Conservation (phyloP, 2,329 filamentous ascomycete species). For the Diatrype stigma region DNA sequence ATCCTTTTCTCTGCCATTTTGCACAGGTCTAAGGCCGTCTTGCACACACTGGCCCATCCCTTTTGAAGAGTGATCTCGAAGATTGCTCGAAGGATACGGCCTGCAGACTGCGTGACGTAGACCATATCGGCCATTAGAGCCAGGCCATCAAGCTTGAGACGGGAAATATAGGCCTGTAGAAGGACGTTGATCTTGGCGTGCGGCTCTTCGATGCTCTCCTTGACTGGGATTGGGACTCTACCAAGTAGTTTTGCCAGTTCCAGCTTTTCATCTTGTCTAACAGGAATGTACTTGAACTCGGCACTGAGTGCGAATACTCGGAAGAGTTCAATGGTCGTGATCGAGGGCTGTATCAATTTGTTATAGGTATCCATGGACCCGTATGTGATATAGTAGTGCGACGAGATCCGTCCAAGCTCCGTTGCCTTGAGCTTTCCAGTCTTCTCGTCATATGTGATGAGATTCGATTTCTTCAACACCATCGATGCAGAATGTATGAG, state of each 20-base stretch:
- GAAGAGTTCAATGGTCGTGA: slow-evolving; percentile 93
- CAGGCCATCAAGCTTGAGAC: slow-evolving; percentile 87
- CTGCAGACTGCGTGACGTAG: slow-evolving; percentile 96
- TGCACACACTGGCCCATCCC: slow-evolving; percentile 90
- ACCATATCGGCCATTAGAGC: slow-evolving; percentile 98
- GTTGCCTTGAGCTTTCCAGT: slow-evolving; percentile 84
- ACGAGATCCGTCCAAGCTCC: slow-evolving; percentile 91
- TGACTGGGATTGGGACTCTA: slow-evolving; percentile 90
- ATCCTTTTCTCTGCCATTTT: slow-evolving; percentile 99
- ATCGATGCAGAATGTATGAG: slow-evolving; percentile 89
- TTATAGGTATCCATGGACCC: slow-evolving; percentile 98
- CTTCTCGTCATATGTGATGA: slow-evolving; percentile 95
- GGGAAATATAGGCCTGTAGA: slow-evolving; percentile 92
- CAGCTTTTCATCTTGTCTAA: slow-evolving; percentile 94
- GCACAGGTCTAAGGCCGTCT: slow-evolving; percentile 87
- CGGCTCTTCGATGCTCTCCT: slow-evolving; percentile 94
- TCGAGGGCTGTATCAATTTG: slow-evolving; percentile 86
- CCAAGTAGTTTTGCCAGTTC: slow-evolving; percentile 89
- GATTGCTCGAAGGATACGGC: slow-evolving; percentile 88
- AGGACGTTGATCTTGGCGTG: slow-evolving; percentile 98
- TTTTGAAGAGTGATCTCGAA: slow-evolving; percentile 98
- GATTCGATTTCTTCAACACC: slow-evolving; percentile 78
- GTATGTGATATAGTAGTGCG: slow-evolving; percentile 97
- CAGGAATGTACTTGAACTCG: slow-evolving; percentile 98
- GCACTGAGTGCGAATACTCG: slow-evolving; percentile 92